Conservation (phyloP, 179 eudicot species). For the Spinacia oleracea region DNA sequence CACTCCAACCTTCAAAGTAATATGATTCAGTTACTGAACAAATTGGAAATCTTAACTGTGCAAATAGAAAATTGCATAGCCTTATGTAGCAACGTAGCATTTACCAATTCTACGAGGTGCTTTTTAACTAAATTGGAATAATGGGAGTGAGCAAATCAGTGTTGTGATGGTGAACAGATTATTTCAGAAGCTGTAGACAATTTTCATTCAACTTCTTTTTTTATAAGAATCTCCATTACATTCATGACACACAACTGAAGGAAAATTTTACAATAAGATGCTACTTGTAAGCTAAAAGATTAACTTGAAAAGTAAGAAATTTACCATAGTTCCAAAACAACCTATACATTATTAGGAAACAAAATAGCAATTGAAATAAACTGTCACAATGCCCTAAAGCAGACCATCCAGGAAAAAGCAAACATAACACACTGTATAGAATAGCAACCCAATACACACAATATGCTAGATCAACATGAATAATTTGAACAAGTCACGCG, state of each 20-base stretch:
- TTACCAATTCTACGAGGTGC: neutral
- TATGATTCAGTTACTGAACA: conserved; percentile 5
- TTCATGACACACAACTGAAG: neutral
- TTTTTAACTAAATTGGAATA: neutral
- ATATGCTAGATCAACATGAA: neutral
- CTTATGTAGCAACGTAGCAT: neutral
- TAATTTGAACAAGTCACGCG: neutral
- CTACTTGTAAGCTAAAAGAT: neutral
- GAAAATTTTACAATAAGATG: neutral
- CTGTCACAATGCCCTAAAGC: neutral
- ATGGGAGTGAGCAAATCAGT: neutral
- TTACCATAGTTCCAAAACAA: neutral
- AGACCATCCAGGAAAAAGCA: no score
- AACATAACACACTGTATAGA: neutral
- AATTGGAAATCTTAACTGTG: neutral
- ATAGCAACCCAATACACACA: neutral
- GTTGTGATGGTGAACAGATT: neutral
- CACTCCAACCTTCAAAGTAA: conserved; percentile 73
- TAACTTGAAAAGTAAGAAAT: neutral
- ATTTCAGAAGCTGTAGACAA: neutral
- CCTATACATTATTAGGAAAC: neutral
- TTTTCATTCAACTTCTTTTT: neutral
- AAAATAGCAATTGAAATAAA: neutral
- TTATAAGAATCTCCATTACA: no score
- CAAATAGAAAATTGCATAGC: neutral